A percentile compares a stretch with the other conserved stretches of the same genome.
Evolutionary conservation across 257 asterid species (phyloP).

Genomic region (Solanum lycopersicoides): DNA sequence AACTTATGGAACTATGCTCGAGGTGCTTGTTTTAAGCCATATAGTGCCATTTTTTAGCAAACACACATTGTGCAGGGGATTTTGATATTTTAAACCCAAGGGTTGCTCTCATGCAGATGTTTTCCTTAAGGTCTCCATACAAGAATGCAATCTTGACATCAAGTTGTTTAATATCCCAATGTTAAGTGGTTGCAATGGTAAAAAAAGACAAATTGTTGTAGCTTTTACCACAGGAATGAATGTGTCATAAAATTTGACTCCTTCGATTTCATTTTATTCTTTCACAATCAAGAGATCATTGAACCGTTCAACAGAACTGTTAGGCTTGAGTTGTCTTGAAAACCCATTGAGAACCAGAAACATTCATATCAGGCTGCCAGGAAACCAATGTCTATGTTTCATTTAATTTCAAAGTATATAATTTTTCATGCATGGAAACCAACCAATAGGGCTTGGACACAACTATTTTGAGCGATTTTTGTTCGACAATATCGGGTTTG

Average conservation of each 20-base stretch:
- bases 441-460: neutral
- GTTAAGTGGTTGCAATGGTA: neutral
- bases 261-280: neutral
- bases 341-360: neutral
- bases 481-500: neutral
- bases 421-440: neutral
- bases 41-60: neutral
- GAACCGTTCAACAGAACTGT: neutral
- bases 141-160: neutral
- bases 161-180: neutral
- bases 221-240: neutral
- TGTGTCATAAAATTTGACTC: neutral
- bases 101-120: neutral
- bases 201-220: neutral
- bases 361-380: neutral
- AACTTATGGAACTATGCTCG: neutral
- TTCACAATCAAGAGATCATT: neutral
- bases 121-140: neutral
- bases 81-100: neutral
- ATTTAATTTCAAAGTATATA: neutral
- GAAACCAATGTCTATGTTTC: neutral
- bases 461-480: neutral
- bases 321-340: neutral
- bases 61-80: neutral
- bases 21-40: neutral